Percentiles rank a stretch among this genome's conserved stretches.
Evolutionary conservation across 768 basidiomycete genomes (phyloP).

Genomic region (Lepiota venenata): DNA sequence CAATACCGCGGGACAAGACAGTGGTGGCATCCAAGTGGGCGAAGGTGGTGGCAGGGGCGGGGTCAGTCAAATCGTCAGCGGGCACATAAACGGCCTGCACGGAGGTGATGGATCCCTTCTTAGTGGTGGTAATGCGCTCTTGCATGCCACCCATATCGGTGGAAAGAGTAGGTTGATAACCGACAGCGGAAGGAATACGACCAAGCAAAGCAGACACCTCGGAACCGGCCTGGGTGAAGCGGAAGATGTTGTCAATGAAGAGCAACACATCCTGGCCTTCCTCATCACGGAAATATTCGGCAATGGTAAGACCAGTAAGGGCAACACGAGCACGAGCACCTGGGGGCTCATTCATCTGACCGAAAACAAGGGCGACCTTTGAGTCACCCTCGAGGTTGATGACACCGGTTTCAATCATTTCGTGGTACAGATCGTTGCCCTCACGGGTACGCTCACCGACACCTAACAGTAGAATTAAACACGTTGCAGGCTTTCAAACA

Average conservation of each 20-base stretch:
- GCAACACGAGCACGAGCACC: conserved; percentile 99
- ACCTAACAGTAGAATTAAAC: conserved; percentile 46
- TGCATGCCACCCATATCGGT: conserved; percentile 99
- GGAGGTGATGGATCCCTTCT: conserved; percentile 99
- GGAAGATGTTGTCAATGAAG: conserved; percentile 99
- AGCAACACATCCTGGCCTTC: conserved; percentile 99
- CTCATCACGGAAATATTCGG: conserved; percentile 99
- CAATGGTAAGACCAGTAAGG: conserved; percentile 97
- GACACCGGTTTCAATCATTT: conserved; percentile 99
- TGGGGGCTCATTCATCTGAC: conserved; percentile 99
- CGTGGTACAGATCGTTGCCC: conserved; percentile 99
- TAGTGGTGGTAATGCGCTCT: conserved; percentile 99
- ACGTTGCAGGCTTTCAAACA: neutral
- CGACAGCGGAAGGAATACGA: conserved; percentile 99
- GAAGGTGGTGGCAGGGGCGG: conserved; percentile 98
- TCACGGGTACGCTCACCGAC: conserved; percentile 99
- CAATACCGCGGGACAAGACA: conserved; percentile 98
- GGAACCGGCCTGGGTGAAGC: conserved; percentile 99
- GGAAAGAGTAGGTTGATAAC: conserved; percentile 99
- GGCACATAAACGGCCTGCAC: conserved; percentile 99
- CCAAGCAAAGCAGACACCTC: conserved; percentile 99
- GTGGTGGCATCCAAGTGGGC: conserved; percentile 99
- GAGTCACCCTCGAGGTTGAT: conserved; percentile 99
- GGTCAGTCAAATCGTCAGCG: conserved; percentile 99
- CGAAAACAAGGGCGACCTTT: conserved; percentile 99